phyloP scores from a whole-genome alignment of 2,329 filamentous ascomycete genomes.

The Fusarium clavum region DNA sequence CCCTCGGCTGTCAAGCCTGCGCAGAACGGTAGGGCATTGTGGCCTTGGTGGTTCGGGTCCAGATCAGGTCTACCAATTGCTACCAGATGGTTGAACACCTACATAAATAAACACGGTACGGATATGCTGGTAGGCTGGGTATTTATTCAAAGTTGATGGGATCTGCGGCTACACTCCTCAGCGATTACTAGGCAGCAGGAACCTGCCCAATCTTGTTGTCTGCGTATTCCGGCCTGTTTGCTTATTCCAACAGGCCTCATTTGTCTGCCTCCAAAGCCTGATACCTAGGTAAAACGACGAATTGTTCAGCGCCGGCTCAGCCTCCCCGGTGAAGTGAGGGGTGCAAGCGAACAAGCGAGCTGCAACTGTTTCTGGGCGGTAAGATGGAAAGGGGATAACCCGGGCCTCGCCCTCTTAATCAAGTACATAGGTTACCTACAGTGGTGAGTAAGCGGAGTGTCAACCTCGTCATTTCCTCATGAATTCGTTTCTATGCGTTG shows the following conservation, averaged over 20 bases:
- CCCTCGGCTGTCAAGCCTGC: conserved; percentile 1
- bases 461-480: conserved; percentile 11
- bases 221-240: conserved; percentile 28
- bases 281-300: conserved; percentile 26
- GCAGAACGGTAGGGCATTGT: not conserved
- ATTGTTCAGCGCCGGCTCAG: conserved; percentile 35
- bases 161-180: not conserved
- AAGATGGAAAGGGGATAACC: conserved; percentile 19
- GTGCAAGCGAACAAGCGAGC: conserved; percentile 30
- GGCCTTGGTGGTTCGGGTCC: not conserved
- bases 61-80: not conserved
- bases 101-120: not conserved
- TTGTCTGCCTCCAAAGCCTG: conserved; percentile 26
- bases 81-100: not conserved
- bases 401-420: conserved; percentile 2
- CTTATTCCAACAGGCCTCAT: conserved; percentile 28
- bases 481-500: not conserved
- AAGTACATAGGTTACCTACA: not conserved
- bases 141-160: not conserved
- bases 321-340: conserved; percentile 40
- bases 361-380: conserved; percentile 30
- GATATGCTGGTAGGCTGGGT: not conserved
- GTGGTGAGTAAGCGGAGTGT: conserved; percentile 1
- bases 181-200: not conserved
- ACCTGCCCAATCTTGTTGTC: conserved; percentile 23